Base-by-base conservation (phyloP, 257 asterid species). In the Thymus quinquecostatus region DNA sequence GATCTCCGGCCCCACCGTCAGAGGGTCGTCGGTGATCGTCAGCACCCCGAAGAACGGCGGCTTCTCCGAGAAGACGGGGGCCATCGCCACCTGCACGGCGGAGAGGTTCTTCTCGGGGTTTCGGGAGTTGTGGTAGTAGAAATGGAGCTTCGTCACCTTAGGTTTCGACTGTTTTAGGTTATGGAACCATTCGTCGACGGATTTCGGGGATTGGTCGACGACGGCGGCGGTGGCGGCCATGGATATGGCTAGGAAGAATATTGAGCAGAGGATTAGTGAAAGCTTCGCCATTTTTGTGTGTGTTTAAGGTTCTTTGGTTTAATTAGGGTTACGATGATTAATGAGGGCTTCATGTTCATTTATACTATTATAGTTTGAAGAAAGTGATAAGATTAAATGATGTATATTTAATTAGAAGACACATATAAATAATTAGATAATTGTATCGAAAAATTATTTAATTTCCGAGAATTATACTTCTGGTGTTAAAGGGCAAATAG, bases 61-160 rank as follows among this genome's bases (percentile, higher is more conserved):
- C 11, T 57, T 54, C 0, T 47, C 73, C 21, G 78, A 56, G 80
- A 69, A 8, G 6, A 36, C 13, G 33, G 54, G 79, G 69, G 64
- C 72, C 36, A 27, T 60, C 63, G 86, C 88, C 4, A 84, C 79
- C n/a, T 64, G 54, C 5, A 55, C 70, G 30, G 81, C 75, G 10
- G 84, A 63, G 36, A 73, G 77, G 50, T 76, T 74, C 11, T 34
- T 80, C 11, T 84, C 84, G 4, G 64, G 68, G 38, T 70, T 68
- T 1, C 69, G 34, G 0, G 64, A 65, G 72, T 80, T 83, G 62
- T 84, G 88, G 36, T 69, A 79, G 76, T 76, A 84, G 68, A 84
- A 71, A 11, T 84, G 86, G 49, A 84, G 71, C 8, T 81, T 84
- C 0, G 88, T 79, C 8, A 50, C 28, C 55, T 65, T 81, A 14